A percentile compares a stretch with the other conserved stretches of the same genome.
Conservation (phyloP, 116 monocot genomes). For the Trichopus zeylanicus region DNA sequence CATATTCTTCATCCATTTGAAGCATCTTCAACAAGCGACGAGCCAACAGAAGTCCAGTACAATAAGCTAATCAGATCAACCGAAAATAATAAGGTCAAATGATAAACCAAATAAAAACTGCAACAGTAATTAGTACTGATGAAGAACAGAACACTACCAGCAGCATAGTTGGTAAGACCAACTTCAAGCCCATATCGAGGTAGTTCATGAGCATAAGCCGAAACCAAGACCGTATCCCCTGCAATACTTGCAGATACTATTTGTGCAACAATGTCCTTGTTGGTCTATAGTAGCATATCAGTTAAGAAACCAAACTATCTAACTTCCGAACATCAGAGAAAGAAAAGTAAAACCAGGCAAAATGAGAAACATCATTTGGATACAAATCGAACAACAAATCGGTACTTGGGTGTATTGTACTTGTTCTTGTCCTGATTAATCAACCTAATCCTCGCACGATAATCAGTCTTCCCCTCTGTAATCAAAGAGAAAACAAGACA, state of each 20-base stretch:
- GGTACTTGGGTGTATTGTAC: constrained; percentile 81
- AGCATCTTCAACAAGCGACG: constrained; percentile 76
- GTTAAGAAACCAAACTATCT: constrained; percentile 37
- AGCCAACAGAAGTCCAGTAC: constrained; percentile 89
- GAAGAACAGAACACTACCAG: too few relatives aligned
- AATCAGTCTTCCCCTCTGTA: constrained; percentile 91
- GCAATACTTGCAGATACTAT: constrained; percentile 78
- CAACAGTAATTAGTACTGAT: too few relatives aligned
- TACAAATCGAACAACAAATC: constrained; percentile 84
- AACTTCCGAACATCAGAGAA: constrained; percentile 15
- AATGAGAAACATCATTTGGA: constrained; percentile 12
- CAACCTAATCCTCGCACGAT: constrained; percentile 73
- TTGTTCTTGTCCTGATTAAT: constrained; percentile 97
- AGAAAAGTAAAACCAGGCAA: not conserved
- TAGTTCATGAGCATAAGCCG: constrained; percentile 84
- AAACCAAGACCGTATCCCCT: constrained; percentile 67
- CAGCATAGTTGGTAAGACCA: constrained; percentile 89
- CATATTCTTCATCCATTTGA: constrained; percentile 83
- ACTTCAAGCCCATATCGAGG: constrained; percentile 86
- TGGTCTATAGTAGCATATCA: constrained; percentile 41
- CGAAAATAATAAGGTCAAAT: too few relatives aligned
- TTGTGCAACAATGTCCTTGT: constrained; percentile 77
- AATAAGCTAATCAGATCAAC: constrained; percentile 62
- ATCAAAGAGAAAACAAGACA: constrained; percentile 1
- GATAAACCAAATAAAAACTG: too few relatives aligned